Conservation (phyloP, 768 basidiomycete species). For the Lyophyllum decastes region DNA sequence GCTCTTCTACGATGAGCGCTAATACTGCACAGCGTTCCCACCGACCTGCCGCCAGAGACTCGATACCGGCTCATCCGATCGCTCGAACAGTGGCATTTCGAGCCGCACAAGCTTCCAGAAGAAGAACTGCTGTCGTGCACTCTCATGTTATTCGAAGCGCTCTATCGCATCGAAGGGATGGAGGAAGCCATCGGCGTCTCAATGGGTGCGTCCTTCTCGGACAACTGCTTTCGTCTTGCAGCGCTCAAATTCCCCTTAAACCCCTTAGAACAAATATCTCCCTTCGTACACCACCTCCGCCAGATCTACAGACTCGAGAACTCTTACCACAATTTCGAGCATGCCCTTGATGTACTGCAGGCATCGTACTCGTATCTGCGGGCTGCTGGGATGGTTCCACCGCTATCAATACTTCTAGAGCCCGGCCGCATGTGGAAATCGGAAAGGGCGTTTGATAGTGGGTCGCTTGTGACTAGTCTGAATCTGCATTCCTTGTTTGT, state of each 20-base stretch:
- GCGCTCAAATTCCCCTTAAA: slow-evolving; percentile 6
- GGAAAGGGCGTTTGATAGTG: slow-evolving; percentile 35
- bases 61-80: slow-evolving; percentile 65
- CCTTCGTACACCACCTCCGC: slow-evolving; percentile 87
- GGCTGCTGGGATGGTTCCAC: slow-evolving; percentile 79
- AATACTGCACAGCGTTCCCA: slow-evolving; percentile 38
- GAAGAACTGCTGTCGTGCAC: slow-evolving; percentile 84
- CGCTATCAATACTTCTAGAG: slow-evolving; percentile 63
- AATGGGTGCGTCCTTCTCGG: slow-evolving; percentile 47
- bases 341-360: slow-evolving; percentile 95
- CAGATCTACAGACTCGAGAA: slow-evolving; percentile 88
- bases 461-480: slow-evolving; percentile 44
- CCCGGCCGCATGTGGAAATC: slow-evolving; percentile 46
- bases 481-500: slow-evolving; percentile 78
- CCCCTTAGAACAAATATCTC: slow-evolving; percentile 64
- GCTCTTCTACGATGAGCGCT: not conserved
- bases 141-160: slow-evolving; percentile 82
- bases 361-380: slow-evolving; percentile 86
- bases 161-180: slow-evolving; percentile 81
- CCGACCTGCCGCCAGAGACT: slow-evolving; percentile 46
- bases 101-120: slow-evolving; percentile 81
- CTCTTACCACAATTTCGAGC: slow-evolving; percentile 97
- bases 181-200: slow-evolving; percentile 55
- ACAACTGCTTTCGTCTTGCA: slow-evolving; percentile 15
- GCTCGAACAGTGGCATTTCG: slow-evolving; percentile 86